Evolutionary conservation across 805 yeast species (phyloP), one percentile per base, ranked within the genome.

Genomic region (Pichia eremophila): DNA sequence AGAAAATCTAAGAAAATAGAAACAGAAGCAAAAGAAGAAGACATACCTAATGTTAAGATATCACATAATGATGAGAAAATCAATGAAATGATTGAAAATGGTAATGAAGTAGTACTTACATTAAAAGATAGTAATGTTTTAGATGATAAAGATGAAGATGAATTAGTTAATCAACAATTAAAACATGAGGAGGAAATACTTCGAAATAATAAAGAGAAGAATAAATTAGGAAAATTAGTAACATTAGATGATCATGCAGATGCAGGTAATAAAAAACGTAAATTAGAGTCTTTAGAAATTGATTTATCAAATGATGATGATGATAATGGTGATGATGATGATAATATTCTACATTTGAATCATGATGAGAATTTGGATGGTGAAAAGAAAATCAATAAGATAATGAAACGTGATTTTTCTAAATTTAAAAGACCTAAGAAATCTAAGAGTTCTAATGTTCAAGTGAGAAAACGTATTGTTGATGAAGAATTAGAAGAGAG

Each of bases 41-140:
- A 67, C 1, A 40, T 74, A 15, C 25, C 25, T 22, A 7, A 22
- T 22, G 25, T 22, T 22, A 22, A 22, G 6, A 67, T 65, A 38
- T 67, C 81, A 0, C 85, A 80, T 58, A 61, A 63, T 34, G 37
- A 66, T 11, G 57, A 57, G n/a, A 73, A 72, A n/a, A 56, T 80
- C 11, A 53, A 57, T 3, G 56, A 59, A 14, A 53, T 72, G 1
- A 25, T 50, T 3, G 53, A 64, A n/a, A 64, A 67, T 3, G 74
- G 66, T 1, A 54, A 67, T n/a, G 68, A 70, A 8, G 75, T 69
- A 0, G 67, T 83, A 3, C 64, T 85, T 45, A 83, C 89, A 7
- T 34, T 39, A 1, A 47, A 47, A 18, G 50, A 47, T 38, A 15
- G 19, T 2, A 44, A 47, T 22, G 47, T 47, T 12, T 37, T 45